A percentile compares a stretch with the other conserved stretches of the same genome.
Conservation (phyloP, 106 monocot genomes). For the Chionographis japonica region DNA sequence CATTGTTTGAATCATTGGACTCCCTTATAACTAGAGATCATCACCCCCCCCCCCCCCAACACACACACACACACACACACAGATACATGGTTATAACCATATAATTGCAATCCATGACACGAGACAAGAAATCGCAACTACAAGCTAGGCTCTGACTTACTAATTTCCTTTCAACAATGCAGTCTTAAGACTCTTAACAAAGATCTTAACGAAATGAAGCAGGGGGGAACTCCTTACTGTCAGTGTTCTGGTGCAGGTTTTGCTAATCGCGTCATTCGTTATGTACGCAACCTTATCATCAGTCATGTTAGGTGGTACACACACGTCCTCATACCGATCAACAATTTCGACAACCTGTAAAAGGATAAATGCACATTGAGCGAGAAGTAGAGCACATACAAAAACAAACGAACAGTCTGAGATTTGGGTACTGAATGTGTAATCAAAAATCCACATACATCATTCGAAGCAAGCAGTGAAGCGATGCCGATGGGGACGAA, state of each 20-base stretch:
- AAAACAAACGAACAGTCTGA: neutral
- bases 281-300: slow-evolving; percentile 48
- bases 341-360: slow-evolving; percentile 85
- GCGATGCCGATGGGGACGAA: slow-evolving; percentile 78
- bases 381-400: neutral
- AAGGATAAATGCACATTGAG: neutral
- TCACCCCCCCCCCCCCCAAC: too few species aligned
- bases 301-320: slow-evolving; percentile 34
- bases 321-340: slow-evolving; percentile 58
- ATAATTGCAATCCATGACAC: too few species aligned
- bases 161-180: too few species aligned
- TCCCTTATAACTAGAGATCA: too few species aligned
- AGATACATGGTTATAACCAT: too few species aligned
- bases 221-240: slow-evolving; percentile 23
- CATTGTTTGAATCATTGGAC: too few species aligned
- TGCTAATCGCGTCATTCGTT: slow-evolving; percentile 33
- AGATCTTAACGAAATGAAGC: neutral
- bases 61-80: too few species aligned
- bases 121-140: too few species aligned
- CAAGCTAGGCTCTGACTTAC: too few species aligned
- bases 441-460: slow-evolving; percentile 30
- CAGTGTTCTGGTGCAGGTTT: slow-evolving; percentile 50
- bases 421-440: neutral
- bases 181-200: too few species aligned
- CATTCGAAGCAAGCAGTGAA: slow-evolving; percentile 58